A percentile compares a stretch with the other conserved stretches of the same genome.
phyloP scores from a whole-genome alignment of 2,329 filamentous ascomycete genomes.

The Alternaria sp. region DNA sequence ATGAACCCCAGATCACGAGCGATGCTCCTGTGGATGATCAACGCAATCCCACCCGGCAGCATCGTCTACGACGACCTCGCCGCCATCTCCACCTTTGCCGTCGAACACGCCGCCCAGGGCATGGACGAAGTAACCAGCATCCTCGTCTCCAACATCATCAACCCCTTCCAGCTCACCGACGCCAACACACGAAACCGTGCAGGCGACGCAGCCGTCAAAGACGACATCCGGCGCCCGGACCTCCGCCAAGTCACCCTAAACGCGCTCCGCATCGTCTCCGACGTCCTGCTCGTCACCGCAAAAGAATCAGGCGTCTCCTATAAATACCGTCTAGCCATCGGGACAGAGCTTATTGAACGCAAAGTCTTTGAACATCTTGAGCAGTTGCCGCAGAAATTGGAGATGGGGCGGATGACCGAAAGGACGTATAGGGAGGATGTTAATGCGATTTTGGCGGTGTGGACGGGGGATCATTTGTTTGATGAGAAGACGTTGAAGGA shows the following conservation, averaged over 20 bases:
- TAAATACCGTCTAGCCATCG: slow-evolving; percentile 84
- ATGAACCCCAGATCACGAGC: slow-evolving; percentile 53
- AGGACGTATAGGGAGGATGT: slow-evolving; percentile 56
- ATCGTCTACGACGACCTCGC: slow-evolving; percentile 84
- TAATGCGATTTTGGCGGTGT: slow-evolving; percentile 41
- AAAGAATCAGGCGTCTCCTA: slow-evolving; percentile 57
- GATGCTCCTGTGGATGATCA: slow-evolving; percentile 82
- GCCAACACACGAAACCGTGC: slow-evolving; percentile 65
- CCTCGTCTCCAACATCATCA: slow-evolving; percentile 80
- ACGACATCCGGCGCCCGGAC: slow-evolving; percentile 29
- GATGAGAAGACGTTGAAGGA: slow-evolving; percentile 33
- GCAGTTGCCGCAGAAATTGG: slow-evolving; percentile 70
- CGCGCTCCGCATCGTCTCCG: slow-evolving; percentile 78
- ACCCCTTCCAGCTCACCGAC: slow-evolving; percentile 74
- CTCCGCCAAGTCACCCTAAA: slow-evolving; percentile 45
- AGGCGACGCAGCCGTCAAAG: slow-evolving; percentile 25
- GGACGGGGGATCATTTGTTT: slow-evolving; percentile 43
- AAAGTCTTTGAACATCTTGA: slow-evolving; percentile 79
- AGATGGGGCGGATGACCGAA: slow-evolving; percentile 80
- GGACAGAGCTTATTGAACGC: slow-evolving; percentile 70
- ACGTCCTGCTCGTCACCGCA: slow-evolving; percentile 73
- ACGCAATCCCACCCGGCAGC: slow-evolving; percentile 76
- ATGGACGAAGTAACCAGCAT: slow-evolving; percentile 92
- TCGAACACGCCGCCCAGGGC: slow-evolving; percentile 82
- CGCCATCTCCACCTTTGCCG: slow-evolving; percentile 84